Evolutionary conservation across 2,329 filamentous ascomycete species (phyloP), one percentile per base, ranked within the genome.

Genomic region (Hymenoscyphus linearis): DNA sequence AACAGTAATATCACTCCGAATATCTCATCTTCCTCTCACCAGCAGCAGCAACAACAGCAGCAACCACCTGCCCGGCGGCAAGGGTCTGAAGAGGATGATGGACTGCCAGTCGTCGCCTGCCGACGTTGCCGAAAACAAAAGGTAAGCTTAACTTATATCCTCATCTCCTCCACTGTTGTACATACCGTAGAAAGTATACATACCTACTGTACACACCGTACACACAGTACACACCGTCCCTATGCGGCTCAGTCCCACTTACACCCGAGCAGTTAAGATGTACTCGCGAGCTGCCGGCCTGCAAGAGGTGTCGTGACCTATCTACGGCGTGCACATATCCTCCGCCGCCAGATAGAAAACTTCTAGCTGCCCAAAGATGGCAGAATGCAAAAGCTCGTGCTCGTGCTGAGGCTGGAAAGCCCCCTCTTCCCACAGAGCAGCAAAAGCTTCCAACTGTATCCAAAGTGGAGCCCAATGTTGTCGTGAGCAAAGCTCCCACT

Each of bases 91-190:
- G 44, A 50, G 13, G 44, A 50, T 10, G 44, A 50, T 12, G 44
- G 44, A 10, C 44, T 50, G 9, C 55, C 55, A 18, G 57, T 50
- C 2, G 59, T 62, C 44, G 61, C 64, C 14, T 67, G 64, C 58
- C 53, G 59, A 55, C 62, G 65, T 5, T 67, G 65, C 53, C 64
- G 64, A 37, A 67, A 65, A 52, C 64, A 67, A 57, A 67, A 66
- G 56, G 65, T 67, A 59, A 59, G 65, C 57, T 16, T 35, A 31
- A 22, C 40, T 53, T 34, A 53, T 18, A 31, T 16, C 52, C 52
- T 53, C 52, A 27, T 18, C 26, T n/a, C 47, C 27, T n/a, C 36
- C 36, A 18, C n/a, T 5, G 6, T 18, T 7, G 36, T 12, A 27
- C 35, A 25, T 31, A 7, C n/a, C 34, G 4, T 12, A 56, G 5